These are phyloP conservation scores for Podila epicladia DNA, from an alignment of 192 early-diverging fungal species.

Conservation along the genomic window DNA sequence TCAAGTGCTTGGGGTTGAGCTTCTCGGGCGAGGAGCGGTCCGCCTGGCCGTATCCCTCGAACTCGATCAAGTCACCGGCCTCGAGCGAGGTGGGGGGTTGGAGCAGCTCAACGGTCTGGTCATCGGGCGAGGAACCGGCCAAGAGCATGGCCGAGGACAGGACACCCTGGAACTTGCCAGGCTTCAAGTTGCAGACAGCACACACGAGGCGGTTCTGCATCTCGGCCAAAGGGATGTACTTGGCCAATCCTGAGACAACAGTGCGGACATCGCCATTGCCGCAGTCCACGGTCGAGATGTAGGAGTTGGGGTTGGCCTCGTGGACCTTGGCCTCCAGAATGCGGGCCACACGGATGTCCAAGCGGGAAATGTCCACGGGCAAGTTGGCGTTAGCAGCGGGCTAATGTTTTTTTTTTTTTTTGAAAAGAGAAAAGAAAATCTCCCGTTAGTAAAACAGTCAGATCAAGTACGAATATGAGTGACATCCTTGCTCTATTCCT, in stretches of 20 bases:
- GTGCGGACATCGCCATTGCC: slow-evolving; percentile 67
- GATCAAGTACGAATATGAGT: not conserved
- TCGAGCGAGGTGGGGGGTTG: slow-evolving; percentile 61
- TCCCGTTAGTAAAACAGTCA: not conserved
- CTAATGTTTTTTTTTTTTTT: not conserved
- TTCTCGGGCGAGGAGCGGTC: slow-evolving; percentile 53
- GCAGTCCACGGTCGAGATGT: slow-evolving; percentile 67
- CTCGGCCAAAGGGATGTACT: slow-evolving; percentile 63
- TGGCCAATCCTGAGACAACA: slow-evolving; percentile 69
- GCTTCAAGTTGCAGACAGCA: slow-evolving; percentile 70
- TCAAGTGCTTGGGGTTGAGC: slow-evolving; percentile 72
- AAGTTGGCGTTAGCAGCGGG: slow-evolving; percentile 25
- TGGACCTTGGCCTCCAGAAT: slow-evolving; percentile 64
- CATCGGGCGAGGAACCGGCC: slow-evolving; percentile 66
- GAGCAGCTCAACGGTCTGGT: slow-evolving; percentile 62
- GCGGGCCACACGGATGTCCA: slow-evolving; percentile 71
- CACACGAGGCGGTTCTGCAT: slow-evolving; percentile 65
- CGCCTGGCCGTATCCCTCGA: slow-evolving; percentile 59
- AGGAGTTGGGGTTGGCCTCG: slow-evolving; percentile 63
- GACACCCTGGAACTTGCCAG: slow-evolving; percentile 67
- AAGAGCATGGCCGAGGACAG: slow-evolving; percentile 71
- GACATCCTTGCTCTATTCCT: too few species aligned
- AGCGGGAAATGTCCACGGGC: slow-evolving; percentile 45
- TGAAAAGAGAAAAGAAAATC: not conserved
- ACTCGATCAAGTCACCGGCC: slow-evolving; percentile 62